Evolutionary conservation across 1,284 basidiomycete species (phyloP).

Genomic region (Pseudozyma tsukubaensis): DNA sequence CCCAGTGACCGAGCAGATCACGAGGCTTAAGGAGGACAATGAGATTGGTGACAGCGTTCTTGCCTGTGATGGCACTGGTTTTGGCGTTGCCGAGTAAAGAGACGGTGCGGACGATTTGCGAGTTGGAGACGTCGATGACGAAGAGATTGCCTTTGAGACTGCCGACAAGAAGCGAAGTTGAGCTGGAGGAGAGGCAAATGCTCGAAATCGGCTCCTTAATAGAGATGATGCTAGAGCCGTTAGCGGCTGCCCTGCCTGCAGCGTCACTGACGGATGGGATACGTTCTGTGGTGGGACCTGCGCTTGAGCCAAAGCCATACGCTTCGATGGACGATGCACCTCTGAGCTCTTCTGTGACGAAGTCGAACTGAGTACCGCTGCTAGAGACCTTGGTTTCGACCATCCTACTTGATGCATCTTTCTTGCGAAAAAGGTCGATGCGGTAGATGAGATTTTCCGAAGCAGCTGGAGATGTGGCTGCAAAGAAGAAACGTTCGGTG

Average conservation of each 20-base stretch:
- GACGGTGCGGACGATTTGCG: slow-evolving; percentile 85
- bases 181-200: slow-evolving; percentile 80
- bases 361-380: slow-evolving; percentile 28
- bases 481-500: slow-evolving; percentile 88
- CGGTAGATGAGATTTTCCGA: slow-evolving; percentile 77
- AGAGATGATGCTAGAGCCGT: slow-evolving; percentile 35
- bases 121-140: slow-evolving; percentile 86
- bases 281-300: slow-evolving; percentile 25
- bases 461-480: slow-evolving; percentile 71
- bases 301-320: slow-evolving; percentile 26
- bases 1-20: slow-evolving; percentile 49
- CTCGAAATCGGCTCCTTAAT: slow-evolving; percentile 73
- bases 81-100: slow-evolving; percentile 46
- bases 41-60: slow-evolving; percentile 58
- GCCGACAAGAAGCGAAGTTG: slow-evolving; percentile 73
- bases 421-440: slow-evolving; percentile 79
- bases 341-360: slow-evolving; percentile 36
- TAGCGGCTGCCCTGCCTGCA: slow-evolving; percentile 16
- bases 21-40: slow-evolving; percentile 40
- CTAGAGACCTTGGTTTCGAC: slow-evolving; percentile 24
- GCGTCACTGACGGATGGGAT: slow-evolving; percentile 16
- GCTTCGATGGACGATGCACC: slow-evolving; percentile 31
- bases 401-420: slow-evolving; percentile 40
- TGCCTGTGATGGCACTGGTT: slow-evolving; percentile 33
- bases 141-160: slow-evolving; percentile 75